A percentile compares a stretch with the other conserved stretches of the same genome.
Conservation (phyloP, 2,329 filamentous ascomycete genomes). For the Alternaria arbusti region DNA sequence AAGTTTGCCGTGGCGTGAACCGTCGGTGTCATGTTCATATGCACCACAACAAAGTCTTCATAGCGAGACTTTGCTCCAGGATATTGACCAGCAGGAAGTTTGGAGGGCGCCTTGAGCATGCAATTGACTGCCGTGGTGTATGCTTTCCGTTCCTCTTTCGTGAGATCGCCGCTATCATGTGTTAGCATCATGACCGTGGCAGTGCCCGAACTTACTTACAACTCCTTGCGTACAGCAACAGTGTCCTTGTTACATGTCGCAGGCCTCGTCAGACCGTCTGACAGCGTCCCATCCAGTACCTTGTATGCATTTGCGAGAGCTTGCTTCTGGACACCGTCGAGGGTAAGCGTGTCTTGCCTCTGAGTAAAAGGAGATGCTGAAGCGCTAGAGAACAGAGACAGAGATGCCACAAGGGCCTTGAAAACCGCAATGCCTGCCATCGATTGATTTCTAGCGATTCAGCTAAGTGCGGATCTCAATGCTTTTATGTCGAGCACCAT, state of each 20-base stretch:
- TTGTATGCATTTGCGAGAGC: slow-evolving; percentile 36
- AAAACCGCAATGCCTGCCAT: slow-evolving; percentile 31
- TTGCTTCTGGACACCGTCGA: slow-evolving; percentile 34
- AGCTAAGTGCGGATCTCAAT: not conserved
- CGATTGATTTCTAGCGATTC: not conserved
- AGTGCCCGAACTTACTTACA: slow-evolving; percentile 36
- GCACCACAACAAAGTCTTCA: slow-evolving; percentile 45
- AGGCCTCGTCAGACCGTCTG: slow-evolving; percentile 32
- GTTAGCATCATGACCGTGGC: not conserved
- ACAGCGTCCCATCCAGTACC: slow-evolving; percentile 36
- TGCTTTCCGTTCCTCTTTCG: slow-evolving; percentile 37
- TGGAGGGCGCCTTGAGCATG: slow-evolving; percentile 34
- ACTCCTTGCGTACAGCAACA: slow-evolving; percentile 53
- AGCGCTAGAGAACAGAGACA: slow-evolving; percentile 27
- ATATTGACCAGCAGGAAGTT: slow-evolving; percentile 31
- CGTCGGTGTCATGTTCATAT: slow-evolving; percentile 41
- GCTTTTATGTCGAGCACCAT: slow-evolving; percentile 4
- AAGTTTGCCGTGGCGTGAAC: slow-evolving; percentile 42
- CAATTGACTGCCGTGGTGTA: slow-evolving; percentile 45
- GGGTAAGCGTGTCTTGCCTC: slow-evolving; percentile 27
- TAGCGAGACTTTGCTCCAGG: slow-evolving; percentile 42
- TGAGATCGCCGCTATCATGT: slow-evolving; percentile 30
- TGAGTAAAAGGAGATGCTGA: slow-evolving; percentile 27
- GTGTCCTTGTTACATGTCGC: slow-evolving; percentile 49
- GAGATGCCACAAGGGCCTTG: slow-evolving; percentile 29